phyloP scores from a whole-genome alignment of 2,329 filamentous ascomycete species.

The Aspergillus versicolor region DNA sequence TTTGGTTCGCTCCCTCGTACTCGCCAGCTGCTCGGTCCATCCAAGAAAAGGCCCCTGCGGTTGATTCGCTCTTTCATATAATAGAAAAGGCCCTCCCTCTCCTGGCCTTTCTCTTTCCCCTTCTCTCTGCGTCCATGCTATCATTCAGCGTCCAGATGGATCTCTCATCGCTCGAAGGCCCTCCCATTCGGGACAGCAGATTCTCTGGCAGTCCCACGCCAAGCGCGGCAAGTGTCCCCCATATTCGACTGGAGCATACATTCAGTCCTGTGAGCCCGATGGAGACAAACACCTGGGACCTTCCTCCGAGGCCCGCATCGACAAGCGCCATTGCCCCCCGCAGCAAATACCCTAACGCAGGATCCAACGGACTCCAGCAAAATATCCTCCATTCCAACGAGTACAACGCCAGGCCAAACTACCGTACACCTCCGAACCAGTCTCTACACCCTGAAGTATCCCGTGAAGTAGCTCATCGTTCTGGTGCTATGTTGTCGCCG shows the following conservation, averaged over 20 bases:
- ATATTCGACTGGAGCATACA: conserved; percentile 12
- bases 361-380: conserved; percentile 4
- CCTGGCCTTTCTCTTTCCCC: not conserved
- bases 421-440: not conserved
- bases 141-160: conserved; percentile 22
- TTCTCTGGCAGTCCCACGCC: conserved; percentile 9
- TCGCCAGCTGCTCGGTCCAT: conserved; percentile 4
- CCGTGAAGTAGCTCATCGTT: not conserved
- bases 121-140: not conserved
- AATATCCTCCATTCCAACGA: conserved; percentile 2
- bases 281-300: not conserved
- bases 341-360: conserved; percentile 1
- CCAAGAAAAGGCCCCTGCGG: not conserved
- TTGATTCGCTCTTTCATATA: not conserved
- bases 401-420: not conserved
- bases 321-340: conserved; percentile 11
- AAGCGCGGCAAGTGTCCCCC: conserved; percentile 5
- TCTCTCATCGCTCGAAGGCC: conserved; percentile 37
- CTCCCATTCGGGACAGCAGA: conserved; percentile 27
- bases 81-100: not conserved
- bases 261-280: conserved; percentile 11
- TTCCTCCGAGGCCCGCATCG: conserved; percentile 19
- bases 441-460: not conserved
- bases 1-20: conserved; percentile 18
- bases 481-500: not conserved